Base-by-base conservation (phyloP, 2,329 filamentous ascomycete genomes). In the Endoconidiophora polonica region DNA sequence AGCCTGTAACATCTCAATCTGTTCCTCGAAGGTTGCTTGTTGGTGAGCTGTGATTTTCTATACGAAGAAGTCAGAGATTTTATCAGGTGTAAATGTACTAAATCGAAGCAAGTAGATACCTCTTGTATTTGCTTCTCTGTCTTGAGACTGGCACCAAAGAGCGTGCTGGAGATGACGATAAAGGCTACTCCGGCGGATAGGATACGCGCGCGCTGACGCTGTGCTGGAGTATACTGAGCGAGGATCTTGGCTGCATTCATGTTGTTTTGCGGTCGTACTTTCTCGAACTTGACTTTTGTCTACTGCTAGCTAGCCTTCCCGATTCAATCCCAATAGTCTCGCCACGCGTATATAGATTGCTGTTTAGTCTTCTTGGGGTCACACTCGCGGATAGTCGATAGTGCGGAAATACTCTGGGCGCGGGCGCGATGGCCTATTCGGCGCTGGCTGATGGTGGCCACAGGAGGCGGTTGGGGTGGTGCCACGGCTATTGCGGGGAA, bases 131-230 rank as follows among this genome's bases (percentile, higher is more conserved):
- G 68, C 52, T 66, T 62, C 53, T 71, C 67, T 44, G 65, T 64
- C 60, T 72, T 73, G 43, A 73, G 58, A 43, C 68, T 66, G 5
- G 70, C 71, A 47, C 71, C 71, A 50, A 71, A 72, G 44, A 69
- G 62, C 42, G 66, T 59, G 52, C 70, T 69, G 29, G 70, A 68
- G 52, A 67, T 61, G 53, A 70, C 64, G 51, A 71, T 64, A 53
- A 68, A 68, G 2, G 65, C 66, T 54, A 71, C 65, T 33, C 68
- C 69, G 33, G 59, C 63, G n/a, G 70, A 70, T 50, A 59, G 55
- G 24, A 58, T 54, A 36, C 55, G 57, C 36, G 56, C 55, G 38
- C 54, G 48, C 41, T 16, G 36, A 23, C 46, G 46, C 24, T 49
- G 46, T n/a, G 46, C 46, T 16, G 38, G 24, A 6, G 46, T 43